Evolutionary conservation across 257 asterid genomes (phyloP), one percentile per base, ranked within the genome.

Genomic region (Lycium barbarum): DNA sequence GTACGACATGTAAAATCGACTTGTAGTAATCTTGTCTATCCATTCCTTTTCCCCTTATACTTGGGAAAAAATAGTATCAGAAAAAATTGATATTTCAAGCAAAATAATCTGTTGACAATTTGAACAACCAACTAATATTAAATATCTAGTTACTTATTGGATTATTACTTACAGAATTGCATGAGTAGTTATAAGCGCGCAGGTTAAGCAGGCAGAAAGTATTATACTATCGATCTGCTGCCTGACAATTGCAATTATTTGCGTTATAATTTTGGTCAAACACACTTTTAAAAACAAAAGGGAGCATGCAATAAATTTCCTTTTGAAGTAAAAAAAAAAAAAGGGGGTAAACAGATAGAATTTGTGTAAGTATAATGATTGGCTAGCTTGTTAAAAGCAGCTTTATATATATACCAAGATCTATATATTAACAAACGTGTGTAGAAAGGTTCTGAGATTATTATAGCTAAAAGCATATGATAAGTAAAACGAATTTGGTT

Each of bases 361-460:
- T 43, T 59, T 81, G 79, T 57, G 22, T 26, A 87, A 83, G 84
- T 22, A 84, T 85, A 81, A 89, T 85, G 91, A 87, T 88, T 87
- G 83, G 82, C 81, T 61, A 61, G 67, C 67, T 83, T 78, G 86
- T 79, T 84, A 71, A 79, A 86, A 76, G 14, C 26, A 79, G 57
- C 72, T 33, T 83, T 83, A 68, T 33, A 55, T 82, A 53, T 14
- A n/a, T 74, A 55, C 61, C 73, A 83, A 70, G 49, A 6, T 58
- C 67, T 83, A 59, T 84, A 11, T 65, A 57, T 55, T 38, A 72
- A 38, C n/a, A 71, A 83, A 83, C 40, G 66, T 38, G 45, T 80
- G 79, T 66, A 33, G 73, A 82, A 88, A 85, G 91, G 86, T 85
- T 88, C 90, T 63, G 62, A 58, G 87, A n/a, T 45, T 72, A 88